Evolutionary conservation across 2,329 filamentous ascomycete genomes (phyloP).

Genomic region (Phyllosticta paracitricarpa): DNA sequence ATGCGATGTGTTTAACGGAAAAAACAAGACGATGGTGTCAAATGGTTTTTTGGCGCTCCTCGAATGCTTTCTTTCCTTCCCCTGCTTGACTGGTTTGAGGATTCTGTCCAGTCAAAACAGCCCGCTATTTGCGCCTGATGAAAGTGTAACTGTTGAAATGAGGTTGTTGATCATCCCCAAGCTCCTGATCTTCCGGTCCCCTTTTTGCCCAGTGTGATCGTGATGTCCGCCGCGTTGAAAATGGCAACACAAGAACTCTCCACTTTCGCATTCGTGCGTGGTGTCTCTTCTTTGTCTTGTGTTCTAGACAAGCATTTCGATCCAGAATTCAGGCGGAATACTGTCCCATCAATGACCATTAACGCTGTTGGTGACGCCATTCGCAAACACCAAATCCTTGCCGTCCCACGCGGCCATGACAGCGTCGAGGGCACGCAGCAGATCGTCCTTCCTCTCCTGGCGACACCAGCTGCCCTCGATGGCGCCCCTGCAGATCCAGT

Average conservation of each 20-base stretch:
- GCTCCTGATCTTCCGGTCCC: neutral
- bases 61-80: no score
- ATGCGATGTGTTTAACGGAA: no score
- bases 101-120: no score
- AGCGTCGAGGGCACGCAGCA: constrained; percentile 31
- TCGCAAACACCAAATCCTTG: neutral
- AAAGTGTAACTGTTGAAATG: no score
- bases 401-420: constrained; percentile 3
- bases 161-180: no score
- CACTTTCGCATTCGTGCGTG: neutral
- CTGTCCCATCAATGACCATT: neutral
- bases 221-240: neutral
- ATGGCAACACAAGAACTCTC: no score
- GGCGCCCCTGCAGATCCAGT: constrained; percentile 48
- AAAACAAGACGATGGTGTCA: no score
- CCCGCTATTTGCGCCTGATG: no score
- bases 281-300: neutral
- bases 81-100: no score
- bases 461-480: constrained; percentile 63
- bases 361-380: neutral
- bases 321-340: neutral
- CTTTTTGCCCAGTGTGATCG: neutral
- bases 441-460: constrained; percentile 49
- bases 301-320: neutral
- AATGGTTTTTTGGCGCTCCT: no score